A percentile compares a stretch with the other conserved stretches of the same genome.
These are phyloP conservation scores for Aspergillus niger DNA, from an alignment of 2,329 filamentous ascomycete genomes.

Conservation along the genomic window DNA sequence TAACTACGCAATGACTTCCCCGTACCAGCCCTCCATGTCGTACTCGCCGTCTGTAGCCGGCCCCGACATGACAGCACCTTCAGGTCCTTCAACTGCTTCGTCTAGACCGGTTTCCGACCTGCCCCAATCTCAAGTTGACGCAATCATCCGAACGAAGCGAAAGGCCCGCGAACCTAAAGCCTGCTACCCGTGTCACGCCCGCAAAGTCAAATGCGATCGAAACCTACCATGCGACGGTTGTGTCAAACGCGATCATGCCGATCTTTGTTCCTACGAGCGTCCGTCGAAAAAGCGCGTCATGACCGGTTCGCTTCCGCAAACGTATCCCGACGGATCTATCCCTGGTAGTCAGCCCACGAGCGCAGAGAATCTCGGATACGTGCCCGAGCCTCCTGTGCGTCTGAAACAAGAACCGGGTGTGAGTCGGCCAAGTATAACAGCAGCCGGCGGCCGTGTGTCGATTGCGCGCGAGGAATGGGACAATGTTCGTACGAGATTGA, in stretches of 20 bases:
- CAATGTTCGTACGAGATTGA: constrained; percentile 44
- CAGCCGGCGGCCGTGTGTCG: constrained; percentile 32
- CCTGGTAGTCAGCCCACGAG: constrained; percentile 15
- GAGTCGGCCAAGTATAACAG: constrained; percentile 15
- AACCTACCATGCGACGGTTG: constrained; percentile 53
- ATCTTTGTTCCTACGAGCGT: constrained; percentile 52
- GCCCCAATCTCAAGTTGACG: constrained; percentile 49
- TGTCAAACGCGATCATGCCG: constrained; percentile 52
- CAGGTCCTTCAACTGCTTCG: constrained; percentile 14
- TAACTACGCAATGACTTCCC: constrained; percentile 29
- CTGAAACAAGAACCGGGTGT: constrained; percentile 28
- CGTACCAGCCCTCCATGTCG: constrained; percentile 32
- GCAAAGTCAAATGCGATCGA: constrained; percentile 54
- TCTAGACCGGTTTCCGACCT: constrained; percentile 42
- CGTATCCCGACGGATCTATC: constrained; percentile 26
- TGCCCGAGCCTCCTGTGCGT: constrained; percentile 24
- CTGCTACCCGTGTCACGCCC: constrained; percentile 49
- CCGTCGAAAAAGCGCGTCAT: constrained; percentile 49
- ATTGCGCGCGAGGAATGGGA: constrained; percentile 49
- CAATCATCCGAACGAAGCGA: constrained; percentile 50
- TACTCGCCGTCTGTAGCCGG: constrained; percentile 31
- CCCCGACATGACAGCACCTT: constrained; percentile 23
- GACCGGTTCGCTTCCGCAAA: constrained; percentile 22
- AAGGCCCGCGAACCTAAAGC: constrained; percentile 52
- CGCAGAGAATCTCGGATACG: constrained; percentile 14